phyloP scores from a whole-genome alignment of 2,329 filamentous ascomycete genomes.

The Neofusicoccum umdonicola region DNA sequence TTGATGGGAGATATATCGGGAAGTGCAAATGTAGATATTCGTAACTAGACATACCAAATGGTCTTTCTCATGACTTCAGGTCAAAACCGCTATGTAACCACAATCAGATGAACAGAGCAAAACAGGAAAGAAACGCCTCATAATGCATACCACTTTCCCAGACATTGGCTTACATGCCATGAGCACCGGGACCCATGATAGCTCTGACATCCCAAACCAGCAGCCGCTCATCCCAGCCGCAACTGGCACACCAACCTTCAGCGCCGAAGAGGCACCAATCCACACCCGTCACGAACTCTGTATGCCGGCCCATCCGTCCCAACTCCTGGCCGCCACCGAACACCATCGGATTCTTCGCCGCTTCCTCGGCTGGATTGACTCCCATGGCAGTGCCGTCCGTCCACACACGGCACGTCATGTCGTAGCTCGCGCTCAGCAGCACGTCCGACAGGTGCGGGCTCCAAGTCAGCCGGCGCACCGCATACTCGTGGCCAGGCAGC shows the following conservation, averaged over 20 bases:
- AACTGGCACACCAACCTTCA: conserved; percentile 92
- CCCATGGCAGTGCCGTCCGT: conserved; percentile 67
- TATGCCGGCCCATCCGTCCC: conserved; percentile 87
- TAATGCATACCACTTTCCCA: neutral
- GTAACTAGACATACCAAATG: neutral
- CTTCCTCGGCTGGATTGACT: conserved; percentile 33
- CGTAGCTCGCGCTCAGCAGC: conserved; percentile 85
- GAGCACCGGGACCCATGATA: conserved; percentile 47
- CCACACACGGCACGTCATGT: conserved; percentile 97
- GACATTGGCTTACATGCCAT: neutral
- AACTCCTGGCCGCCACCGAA: conserved; percentile 64
- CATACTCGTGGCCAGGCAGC: conserved; percentile 86
- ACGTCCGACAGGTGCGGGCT: conserved; percentile 90
- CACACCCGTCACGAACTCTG: conserved; percentile 92
- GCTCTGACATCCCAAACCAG: conserved; percentile 86
- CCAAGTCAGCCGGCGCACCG: conserved; percentile 82
- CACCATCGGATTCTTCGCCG: conserved; percentile 37
- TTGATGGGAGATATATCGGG: neutral
- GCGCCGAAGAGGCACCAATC: conserved; percentile 98
- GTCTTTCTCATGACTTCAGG: neutral
- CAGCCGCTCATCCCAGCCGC: conserved; percentile 90
- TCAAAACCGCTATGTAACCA: neutral
- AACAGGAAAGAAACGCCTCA: neutral
- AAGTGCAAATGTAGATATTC: neutral
- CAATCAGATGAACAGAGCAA: neutral